Percentiles rank a stretch among this genome's conserved stretches.
Conservation (phyloP, 805 yeast genomes). For the Millerago galiae region DNA sequence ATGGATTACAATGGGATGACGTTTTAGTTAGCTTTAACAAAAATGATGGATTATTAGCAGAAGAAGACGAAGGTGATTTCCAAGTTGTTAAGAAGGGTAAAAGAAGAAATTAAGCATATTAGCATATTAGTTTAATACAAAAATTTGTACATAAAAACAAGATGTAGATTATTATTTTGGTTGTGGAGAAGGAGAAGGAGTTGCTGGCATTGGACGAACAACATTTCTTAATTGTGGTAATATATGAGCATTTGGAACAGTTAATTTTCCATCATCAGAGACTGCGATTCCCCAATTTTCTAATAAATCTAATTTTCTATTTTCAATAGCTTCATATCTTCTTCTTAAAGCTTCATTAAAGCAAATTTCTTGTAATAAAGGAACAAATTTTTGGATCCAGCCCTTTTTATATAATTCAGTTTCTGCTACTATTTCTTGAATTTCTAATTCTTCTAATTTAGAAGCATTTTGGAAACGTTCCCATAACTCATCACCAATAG, state of each 20-base stretch:
- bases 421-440: slow-evolving; percentile 68
- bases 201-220: too few relatives aligned
- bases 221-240: slow-evolving; percentile 2
- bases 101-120: slow-evolving; percentile 29
- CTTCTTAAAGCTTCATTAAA: slow-evolving; percentile 87
- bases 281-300: slow-evolving; percentile 27
- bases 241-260: slow-evolving; percentile 2
- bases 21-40: slow-evolving; percentile 36
- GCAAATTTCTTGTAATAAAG: slow-evolving; percentile 80
- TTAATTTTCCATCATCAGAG: slow-evolving; percentile 13
- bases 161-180: too few relatives aligned
- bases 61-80: slow-evolving; percentile 47
- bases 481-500: slow-evolving; percentile 85
- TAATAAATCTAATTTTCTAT: slow-evolving; percentile 30
- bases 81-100: slow-evolving; percentile 64
- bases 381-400: slow-evolving; percentile 74
- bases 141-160: too few relatives aligned
- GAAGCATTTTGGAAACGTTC: slow-evolving; percentile 73
- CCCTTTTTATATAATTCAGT: slow-evolving; percentile 69
- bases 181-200: slow-evolving; percentile 1
- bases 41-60: slow-evolving; percentile 22
- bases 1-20: slow-evolving; percentile 64
- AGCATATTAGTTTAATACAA: too few relatives aligned
- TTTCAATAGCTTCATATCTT: slow-evolving; percentile 41
- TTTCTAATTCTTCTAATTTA: slow-evolving; percentile 74